phyloP scores from a whole-genome alignment of 345 rosid genomes.

The Gossypium thurberi region DNA sequence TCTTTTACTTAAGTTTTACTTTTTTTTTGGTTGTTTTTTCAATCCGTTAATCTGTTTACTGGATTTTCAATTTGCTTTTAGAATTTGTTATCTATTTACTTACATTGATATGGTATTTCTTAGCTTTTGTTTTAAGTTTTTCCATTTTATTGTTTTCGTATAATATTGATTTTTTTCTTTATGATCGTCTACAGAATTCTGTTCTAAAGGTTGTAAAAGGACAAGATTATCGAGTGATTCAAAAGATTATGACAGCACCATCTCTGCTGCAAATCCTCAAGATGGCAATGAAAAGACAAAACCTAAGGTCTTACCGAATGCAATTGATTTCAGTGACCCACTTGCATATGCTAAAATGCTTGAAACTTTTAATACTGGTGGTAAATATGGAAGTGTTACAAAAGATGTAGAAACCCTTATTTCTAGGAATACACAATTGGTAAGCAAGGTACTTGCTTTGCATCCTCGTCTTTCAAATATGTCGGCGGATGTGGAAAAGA shows the following conservation, averaged over 20 bases:
- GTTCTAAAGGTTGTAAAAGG: constrained; percentile 35
- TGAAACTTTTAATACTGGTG: constrained; percentile 38
- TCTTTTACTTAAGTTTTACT: neutral
- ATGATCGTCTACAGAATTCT: constrained; percentile 28
- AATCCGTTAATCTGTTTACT: neutral
- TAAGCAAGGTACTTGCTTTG: constrained; percentile 21
- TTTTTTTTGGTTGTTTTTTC: neutral
- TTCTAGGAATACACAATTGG: constrained; percentile 25
- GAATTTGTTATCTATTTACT: neutral
- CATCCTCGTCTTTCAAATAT: constrained; percentile 25
- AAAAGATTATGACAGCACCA: neutral
- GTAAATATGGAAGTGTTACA: constrained; percentile 64
- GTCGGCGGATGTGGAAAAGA: constrained; percentile 16
- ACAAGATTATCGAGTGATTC: constrained; percentile 23
- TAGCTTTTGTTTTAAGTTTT: neutral
- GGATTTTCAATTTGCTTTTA: neutral
- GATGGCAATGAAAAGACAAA: constrained; percentile 18
- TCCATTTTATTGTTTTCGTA: neutral
- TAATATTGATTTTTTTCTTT: constrained; percentile 2
- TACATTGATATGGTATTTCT: neutral
- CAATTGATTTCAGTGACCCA: constrained; percentile 46
- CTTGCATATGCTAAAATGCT: constrained; percentile 38
- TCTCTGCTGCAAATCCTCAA: neutral
- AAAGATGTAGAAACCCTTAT: constrained; percentile 48
- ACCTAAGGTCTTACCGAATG: constrained; percentile 20